These are phyloP conservation scores for Ciborinia camelliae DNA, from an alignment of 2,329 filamentous ascomycete genomes.

Conservation along the genomic window DNA sequence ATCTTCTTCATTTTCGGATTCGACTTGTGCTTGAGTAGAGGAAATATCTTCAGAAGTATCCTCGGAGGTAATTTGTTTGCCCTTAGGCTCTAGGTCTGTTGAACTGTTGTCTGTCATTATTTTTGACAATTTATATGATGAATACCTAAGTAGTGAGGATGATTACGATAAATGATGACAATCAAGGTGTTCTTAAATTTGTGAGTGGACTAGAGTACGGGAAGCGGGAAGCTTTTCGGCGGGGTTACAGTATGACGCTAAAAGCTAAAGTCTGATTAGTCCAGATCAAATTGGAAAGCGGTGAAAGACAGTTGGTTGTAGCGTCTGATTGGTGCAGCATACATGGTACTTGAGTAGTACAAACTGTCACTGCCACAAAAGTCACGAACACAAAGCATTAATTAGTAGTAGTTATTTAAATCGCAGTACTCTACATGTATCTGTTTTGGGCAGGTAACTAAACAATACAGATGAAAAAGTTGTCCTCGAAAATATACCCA, in stretches of 20 bases:
- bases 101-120: constrained; percentile 60
- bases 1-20: constrained; percentile 47
- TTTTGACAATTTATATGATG: neutral
- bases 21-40: constrained; percentile 39
- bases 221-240: constrained; percentile 12
- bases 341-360: no score
- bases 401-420: no score
- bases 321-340: no score
- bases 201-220: no score
- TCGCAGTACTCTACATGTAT: no score
- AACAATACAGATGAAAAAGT: neutral
- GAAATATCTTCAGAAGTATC: constrained; percentile 21
- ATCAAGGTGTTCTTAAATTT: neutral
- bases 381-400: no score
- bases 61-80: constrained; percentile 42
- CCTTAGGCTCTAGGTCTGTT: constrained; percentile 54
- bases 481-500: neutral
- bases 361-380: no score
- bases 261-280: neutral
- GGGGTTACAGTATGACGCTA: constrained; percentile 13
- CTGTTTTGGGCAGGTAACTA: no score
- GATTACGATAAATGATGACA: neutral
- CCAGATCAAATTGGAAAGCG: neutral
- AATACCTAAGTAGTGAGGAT: no score
- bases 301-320: no score